Percentiles rank a stretch among this genome's conserved stretches.
These are phyloP conservation scores for Lipomyces japonicus DNA, from an alignment of 805 yeast species.

Conservation along the genomic window DNA sequence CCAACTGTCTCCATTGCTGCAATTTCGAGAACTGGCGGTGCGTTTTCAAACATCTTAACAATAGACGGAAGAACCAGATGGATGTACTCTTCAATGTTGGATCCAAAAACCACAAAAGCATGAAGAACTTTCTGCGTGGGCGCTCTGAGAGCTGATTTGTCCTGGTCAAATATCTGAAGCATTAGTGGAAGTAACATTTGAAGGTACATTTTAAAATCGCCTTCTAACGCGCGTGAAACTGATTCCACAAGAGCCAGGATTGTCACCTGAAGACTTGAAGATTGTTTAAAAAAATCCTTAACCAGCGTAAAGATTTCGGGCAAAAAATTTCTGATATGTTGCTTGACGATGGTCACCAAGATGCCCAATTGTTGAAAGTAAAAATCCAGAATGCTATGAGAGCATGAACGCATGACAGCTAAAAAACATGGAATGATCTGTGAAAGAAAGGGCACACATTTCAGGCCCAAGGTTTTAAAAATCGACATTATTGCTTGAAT, in stretches of 20 bases:
- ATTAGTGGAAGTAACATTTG: slow-evolving; percentile 74
- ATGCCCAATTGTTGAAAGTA: slow-evolving; percentile 85
- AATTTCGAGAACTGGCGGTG: slow-evolving; percentile 52
- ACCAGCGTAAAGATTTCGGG: slow-evolving; percentile 70
- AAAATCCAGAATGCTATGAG: slow-evolving; percentile 71
- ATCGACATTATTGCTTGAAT: slow-evolving; percentile 93
- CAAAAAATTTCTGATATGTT: slow-evolving; percentile 81
- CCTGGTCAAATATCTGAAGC: slow-evolving; percentile 68
- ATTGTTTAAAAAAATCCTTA: slow-evolving; percentile 60
- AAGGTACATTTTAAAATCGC: slow-evolving; percentile 82
- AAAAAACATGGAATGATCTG: slow-evolving; percentile 86
- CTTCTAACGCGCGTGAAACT: slow-evolving; percentile 79
- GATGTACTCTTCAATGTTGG: slow-evolving; percentile 80
- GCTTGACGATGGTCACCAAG: slow-evolving; percentile 75
- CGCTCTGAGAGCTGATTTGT: slow-evolving; percentile 51
- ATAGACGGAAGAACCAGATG: slow-evolving; percentile 85
- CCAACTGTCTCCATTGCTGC: slow-evolving; percentile 83
- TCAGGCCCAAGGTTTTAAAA: slow-evolving; percentile 79
- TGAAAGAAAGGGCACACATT: slow-evolving; percentile 84
- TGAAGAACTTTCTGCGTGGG: slow-evolving; percentile 60
- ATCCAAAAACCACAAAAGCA: slow-evolving; percentile 81
- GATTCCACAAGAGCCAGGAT: slow-evolving; percentile 78
- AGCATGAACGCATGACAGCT: slow-evolving; percentile 73
- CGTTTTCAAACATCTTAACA: slow-evolving; percentile 68
- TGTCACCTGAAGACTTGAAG: slow-evolving; percentile 65